These are phyloP conservation scores for Jimgerdemannia flammicorona DNA, from an alignment of 192 early-diverging fungal species.

Conservation along the genomic window DNA sequence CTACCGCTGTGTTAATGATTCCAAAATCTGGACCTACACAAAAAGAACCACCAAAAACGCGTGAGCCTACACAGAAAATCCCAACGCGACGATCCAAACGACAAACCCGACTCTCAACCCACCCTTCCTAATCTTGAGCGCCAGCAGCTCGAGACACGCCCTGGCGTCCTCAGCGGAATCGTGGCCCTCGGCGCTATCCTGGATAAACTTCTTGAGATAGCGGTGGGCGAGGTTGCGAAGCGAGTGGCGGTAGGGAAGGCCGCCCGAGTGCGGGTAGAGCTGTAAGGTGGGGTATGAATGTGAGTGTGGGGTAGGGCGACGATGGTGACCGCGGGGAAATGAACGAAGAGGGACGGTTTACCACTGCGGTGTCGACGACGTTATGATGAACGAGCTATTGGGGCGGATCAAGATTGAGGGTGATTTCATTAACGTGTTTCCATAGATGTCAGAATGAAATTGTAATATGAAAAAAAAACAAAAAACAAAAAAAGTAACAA, in stretches of 20 bases:
- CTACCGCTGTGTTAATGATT: too few relatives aligned
- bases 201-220: slow-evolving; percentile 51
- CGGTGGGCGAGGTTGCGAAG: slow-evolving; percentile 45
- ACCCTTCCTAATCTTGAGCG: slow-evolving; percentile 32
- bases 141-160: slow-evolving; percentile 51
- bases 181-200: slow-evolving; percentile 49
- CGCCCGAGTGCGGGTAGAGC: slow-evolving; percentile 50
- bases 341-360: not conserved
- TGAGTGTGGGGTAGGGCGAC: not conserved
- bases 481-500: too few relatives aligned
- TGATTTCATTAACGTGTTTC: too few relatives aligned
- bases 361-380: slow-evolving; percentile 13
- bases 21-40: not conserved
- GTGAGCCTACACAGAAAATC: too few relatives aligned
- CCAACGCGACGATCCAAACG: too few relatives aligned
- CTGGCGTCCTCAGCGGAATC: slow-evolving; percentile 61
- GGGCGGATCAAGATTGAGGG: not conserved
- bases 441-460: too few relatives aligned
- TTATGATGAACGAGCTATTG: slow-evolving; percentile 34
- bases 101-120: not conserved
- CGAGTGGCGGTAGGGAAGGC: slow-evolving; percentile 40
- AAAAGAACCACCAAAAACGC: not conserved
- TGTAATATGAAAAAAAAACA: too few relatives aligned
- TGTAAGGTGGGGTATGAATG: slow-evolving; percentile 4
- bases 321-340: not conserved